These are phyloP conservation scores for Pterothamnion heteromorphum DNA, from an alignment of 31 red algal genomes.

Conservation along the genomic window DNA sequence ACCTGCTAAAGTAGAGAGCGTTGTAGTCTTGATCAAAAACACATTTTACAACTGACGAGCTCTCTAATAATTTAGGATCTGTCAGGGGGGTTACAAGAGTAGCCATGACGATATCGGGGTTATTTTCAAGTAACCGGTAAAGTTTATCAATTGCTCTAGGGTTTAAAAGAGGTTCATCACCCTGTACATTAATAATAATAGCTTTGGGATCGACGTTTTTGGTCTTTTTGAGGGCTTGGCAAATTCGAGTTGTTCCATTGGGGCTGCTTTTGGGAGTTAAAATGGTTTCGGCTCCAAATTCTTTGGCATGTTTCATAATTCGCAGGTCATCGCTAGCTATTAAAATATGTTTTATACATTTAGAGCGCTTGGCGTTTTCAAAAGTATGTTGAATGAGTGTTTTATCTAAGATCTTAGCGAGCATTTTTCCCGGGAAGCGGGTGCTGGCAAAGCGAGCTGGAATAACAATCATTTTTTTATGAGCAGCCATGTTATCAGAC, in stretches of 20 bases:
- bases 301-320: conserved; percentile 35
- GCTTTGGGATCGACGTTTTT: conserved; percentile 47
- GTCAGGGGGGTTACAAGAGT: conserved; percentile 52
- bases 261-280: conserved; percentile 45
- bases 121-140: conserved; percentile 36
- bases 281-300: conserved; percentile 36
- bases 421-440: conserved; percentile 52
- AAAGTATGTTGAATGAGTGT: conserved; percentile 52
- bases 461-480: not conserved
- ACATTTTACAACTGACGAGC: conserved; percentile 52
- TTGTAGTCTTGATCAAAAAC: conserved; percentile 56
- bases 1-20: conserved; percentile 56
- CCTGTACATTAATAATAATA: conserved; percentile 60
- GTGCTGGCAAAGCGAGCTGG: conserved; percentile 56
- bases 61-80: conserved; percentile 48
- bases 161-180: conserved; percentile 57
- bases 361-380: conserved; percentile 45
- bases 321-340: conserved; percentile 52
- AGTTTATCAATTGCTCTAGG: conserved; percentile 55
- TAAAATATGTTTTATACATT: conserved; percentile 51
- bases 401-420: conserved; percentile 54
- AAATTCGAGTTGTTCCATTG: conserved; percentile 56
- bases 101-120: conserved; percentile 54
- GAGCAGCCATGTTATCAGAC: too few relatives aligned
- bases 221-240: not conserved